Conservation (phyloP, 441 rosid genomes). For the Euphorbia schlechtendalii region DNA sequence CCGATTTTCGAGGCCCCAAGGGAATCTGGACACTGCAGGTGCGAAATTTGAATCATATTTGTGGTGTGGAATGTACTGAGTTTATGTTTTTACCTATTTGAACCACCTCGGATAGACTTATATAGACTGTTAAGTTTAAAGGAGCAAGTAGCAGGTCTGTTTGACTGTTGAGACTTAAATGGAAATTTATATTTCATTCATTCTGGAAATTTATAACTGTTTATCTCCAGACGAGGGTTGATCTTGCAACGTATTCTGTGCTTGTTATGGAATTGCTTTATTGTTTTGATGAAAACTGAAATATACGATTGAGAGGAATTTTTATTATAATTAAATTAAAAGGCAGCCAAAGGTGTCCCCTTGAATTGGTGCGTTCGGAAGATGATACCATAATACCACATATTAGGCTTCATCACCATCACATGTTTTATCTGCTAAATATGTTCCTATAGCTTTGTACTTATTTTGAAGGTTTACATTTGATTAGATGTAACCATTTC, state of each 20-base stretch:
- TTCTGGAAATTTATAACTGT: not conserved
- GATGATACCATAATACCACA: not conserved
- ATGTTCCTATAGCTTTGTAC: not conserved
- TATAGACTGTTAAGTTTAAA: conserved; percentile 3
- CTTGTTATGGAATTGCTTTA: not conserved
- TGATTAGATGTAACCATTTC: not conserved
- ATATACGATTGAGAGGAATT: not conserved
- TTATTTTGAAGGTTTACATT: not conserved
- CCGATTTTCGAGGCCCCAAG: conserved; percentile 93
- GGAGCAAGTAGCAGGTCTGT: not conserved
- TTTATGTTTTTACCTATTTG: conserved; percentile 12
- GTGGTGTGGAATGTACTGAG: not conserved
- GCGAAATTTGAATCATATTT: conserved; percentile 16
- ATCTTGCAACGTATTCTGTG: not conserved
- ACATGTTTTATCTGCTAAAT: not conserved
- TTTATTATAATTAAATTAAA: not conserved
- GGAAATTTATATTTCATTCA: not conserved
- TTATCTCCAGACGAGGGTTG: not conserved
- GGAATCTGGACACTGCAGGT: conserved; percentile 99
- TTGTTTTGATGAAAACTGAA: not conserved
- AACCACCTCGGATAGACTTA: not conserved
- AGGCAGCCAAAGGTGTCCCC: not conserved
- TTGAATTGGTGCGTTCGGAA: not conserved
- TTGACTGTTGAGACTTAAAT: not conserved
- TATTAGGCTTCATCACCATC: not conserved